Percentiles rank a stretch among this genome's conserved stretches.
Evolutionary conservation across 2,329 filamentous ascomycete species (phyloP).

Genomic region (Saccharata proteae): DNA sequence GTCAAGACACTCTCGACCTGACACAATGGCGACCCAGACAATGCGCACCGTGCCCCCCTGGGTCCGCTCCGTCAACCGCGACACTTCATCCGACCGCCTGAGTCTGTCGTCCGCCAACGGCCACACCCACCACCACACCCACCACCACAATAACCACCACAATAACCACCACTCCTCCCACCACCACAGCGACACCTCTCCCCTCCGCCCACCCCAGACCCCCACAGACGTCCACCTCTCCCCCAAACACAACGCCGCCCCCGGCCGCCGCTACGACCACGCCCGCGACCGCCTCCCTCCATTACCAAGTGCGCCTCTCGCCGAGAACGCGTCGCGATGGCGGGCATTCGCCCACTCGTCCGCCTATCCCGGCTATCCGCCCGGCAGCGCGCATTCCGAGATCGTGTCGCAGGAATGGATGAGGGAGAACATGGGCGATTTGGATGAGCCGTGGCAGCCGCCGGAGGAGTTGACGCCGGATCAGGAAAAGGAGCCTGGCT

Average conservation of each 20-base stretch:
- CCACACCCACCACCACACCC: constrained; percentile 20
- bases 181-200: too few species aligned
- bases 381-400: constrained; percentile 23
- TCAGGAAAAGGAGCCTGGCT: constrained; percentile 34
- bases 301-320: constrained; percentile 21
- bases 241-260: constrained; percentile 24
- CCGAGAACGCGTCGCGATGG: constrained; percentile 26
- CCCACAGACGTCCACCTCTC: constrained; percentile 26
- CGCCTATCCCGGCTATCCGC: constrained; percentile 15
- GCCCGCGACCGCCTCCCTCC: constrained; percentile 25
- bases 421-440: constrained; percentile 35
- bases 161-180: too few species aligned
- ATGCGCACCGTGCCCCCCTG: constrained; percentile 16
- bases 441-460: constrained; percentile 40
- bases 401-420: constrained; percentile 34
- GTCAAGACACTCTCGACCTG: too few species aligned
- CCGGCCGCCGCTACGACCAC: constrained; percentile 28
- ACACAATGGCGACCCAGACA: too few species aligned
- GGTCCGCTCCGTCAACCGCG: constrained; percentile 26
- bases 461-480: constrained; percentile 38
- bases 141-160: too few species aligned
- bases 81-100: constrained; percentile 12
- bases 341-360: constrained; percentile 23
- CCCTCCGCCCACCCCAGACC: constrained; percentile 21
- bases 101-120: constrained; percentile 11